A percentile compares a stretch with the other conserved stretches of the same genome.
Evolutionary conservation across 768 basidiomycete species (phyloP).

Genomic region (Ramaria rubella): DNA sequence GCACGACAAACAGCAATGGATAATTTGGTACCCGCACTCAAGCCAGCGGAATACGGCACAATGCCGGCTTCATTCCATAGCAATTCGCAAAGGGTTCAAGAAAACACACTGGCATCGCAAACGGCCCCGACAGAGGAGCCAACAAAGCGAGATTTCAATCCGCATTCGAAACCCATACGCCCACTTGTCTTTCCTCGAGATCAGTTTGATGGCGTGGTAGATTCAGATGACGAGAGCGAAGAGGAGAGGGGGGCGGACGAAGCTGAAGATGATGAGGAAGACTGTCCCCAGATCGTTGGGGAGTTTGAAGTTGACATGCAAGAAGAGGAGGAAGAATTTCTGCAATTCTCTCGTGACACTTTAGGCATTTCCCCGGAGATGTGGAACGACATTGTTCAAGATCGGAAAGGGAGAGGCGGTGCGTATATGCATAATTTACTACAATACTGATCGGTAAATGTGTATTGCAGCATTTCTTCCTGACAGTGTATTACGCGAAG

Average conservation of each 20-base stretch:
- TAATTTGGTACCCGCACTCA: constrained; percentile 72
- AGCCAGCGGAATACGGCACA: constrained; percentile 80
- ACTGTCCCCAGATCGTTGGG: constrained; percentile 74
- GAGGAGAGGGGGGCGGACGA: constrained; percentile 24
- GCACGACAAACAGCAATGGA: constrained; percentile 65
- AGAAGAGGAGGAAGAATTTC: constrained; percentile 89
- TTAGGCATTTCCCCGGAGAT: constrained; percentile 85
- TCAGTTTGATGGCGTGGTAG: constrained; percentile 77
- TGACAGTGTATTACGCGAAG: constrained; percentile 12
- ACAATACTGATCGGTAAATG: constrained; percentile 9
- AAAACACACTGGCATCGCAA: constrained; percentile 39
- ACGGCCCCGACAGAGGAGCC: constrained; percentile 23
- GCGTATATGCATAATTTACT: constrained; percentile 24
- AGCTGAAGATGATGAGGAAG: constrained; percentile 58
- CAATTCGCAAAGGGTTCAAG: constrained; percentile 63
- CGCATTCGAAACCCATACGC: constrained; percentile 47
- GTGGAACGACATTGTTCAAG: constrained; percentile 80
- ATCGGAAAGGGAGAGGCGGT: constrained; percentile 80
- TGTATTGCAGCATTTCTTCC: constrained; percentile 68
- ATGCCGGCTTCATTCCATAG: constrained; percentile 68
- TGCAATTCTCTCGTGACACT: constrained; percentile 90
- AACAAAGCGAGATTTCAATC: neutral
- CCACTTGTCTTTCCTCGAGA: constrained; percentile 76
- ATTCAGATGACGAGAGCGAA: constrained; percentile 85
- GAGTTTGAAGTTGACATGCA: constrained; percentile 88